These are phyloP conservation scores for Brettanomyces bruxellensis DNA, from an alignment of 805 yeast species.

Conservation along the genomic window DNA sequence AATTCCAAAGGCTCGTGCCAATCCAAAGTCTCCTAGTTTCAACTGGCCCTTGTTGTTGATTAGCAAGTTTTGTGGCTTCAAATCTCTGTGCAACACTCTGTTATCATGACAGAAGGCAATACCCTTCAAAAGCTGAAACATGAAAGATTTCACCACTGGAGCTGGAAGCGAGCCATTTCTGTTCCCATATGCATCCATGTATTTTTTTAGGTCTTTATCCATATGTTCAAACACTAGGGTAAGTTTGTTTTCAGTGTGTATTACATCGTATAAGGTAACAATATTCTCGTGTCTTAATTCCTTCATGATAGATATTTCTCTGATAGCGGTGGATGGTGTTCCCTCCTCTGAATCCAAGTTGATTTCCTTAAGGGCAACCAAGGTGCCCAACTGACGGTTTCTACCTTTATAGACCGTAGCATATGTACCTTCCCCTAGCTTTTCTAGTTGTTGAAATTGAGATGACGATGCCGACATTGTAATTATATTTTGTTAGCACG, in stretches of 20 bases:
- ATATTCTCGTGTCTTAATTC: conserved; percentile 91
- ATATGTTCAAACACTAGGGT: conserved; percentile 88
- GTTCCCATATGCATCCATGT: conserved; percentile 80
- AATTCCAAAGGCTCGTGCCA: conserved; percentile 96
- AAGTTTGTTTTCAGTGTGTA: conserved; percentile 92
- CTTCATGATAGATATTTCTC: conserved; percentile 93
- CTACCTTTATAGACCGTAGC: conserved; percentile 98
- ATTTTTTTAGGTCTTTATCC: conserved; percentile 89
- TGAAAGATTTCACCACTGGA: conserved; percentile 74
- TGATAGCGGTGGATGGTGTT: conserved; percentile 95
- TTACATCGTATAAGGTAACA: conserved; percentile 87
- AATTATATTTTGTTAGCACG: background rate
- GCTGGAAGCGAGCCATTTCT: conserved; percentile 62
- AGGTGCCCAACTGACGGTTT: conserved; percentile 75
- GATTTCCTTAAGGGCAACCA: conserved; percentile 93
- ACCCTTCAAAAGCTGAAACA: conserved; percentile 89
- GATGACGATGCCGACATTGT: conserved; percentile 28
- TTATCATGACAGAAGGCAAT: conserved; percentile 82
- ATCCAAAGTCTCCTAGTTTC: conserved; percentile 92
- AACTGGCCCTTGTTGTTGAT: conserved; percentile 85
- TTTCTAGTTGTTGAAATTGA: conserved; percentile 52
- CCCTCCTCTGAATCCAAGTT: conserved; percentile 95
- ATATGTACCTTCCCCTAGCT: conserved; percentile 91
- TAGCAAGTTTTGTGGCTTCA: conserved; percentile 91
- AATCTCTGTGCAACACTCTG: conserved; percentile 73